Percentiles rank a stretch among this genome's conserved stretches.
phyloP scores from a whole-genome alignment of 83 land plant species.

The Larix sibirica region DNA sequence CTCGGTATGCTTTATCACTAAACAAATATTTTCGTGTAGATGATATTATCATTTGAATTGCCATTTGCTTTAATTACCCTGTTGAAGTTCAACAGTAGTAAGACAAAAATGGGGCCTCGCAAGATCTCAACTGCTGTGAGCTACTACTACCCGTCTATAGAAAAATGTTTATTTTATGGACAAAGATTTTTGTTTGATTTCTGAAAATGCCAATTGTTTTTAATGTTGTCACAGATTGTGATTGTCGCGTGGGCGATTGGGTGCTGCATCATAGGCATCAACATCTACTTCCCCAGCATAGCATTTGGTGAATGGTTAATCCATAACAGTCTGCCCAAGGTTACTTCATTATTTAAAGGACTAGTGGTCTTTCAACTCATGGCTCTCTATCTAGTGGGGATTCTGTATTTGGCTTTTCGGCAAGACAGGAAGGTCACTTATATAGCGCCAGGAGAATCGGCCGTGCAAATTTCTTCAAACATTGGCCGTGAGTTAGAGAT shows the following conservation, averaged over 20 bases:
- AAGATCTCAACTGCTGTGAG: constrained; percentile 21
- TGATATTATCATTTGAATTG: constrained; percentile 34
- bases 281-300: constrained; percentile 17
- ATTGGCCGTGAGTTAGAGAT: not conserved
- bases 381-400: not conserved
- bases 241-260: constrained; percentile 17
- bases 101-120: constrained; percentile 36
- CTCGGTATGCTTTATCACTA: constrained; percentile 20
- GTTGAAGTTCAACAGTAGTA: constrained; percentile 37
- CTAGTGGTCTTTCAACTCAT: constrained; percentile 5
- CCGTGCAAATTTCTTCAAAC: not conserved
- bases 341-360: not conserved
- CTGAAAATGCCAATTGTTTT: not conserved
- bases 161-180: not conserved
- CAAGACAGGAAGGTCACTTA: not conserved
- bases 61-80: constrained; percentile 41
- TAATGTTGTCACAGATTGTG: constrained; percentile 8
- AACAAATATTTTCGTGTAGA: constrained; percentile 7
- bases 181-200: too few relatives aligned
- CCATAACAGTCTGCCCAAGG: constrained; percentile 11
- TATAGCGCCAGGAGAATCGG: not conserved
- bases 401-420: not conserved
- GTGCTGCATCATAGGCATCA: not conserved
- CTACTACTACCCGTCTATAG: constrained; percentile 43
- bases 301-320: constrained; percentile 15